phyloP scores from a whole-genome alignment of 208 protist genomes.

The Acanthamoeba pearcei region DNA sequence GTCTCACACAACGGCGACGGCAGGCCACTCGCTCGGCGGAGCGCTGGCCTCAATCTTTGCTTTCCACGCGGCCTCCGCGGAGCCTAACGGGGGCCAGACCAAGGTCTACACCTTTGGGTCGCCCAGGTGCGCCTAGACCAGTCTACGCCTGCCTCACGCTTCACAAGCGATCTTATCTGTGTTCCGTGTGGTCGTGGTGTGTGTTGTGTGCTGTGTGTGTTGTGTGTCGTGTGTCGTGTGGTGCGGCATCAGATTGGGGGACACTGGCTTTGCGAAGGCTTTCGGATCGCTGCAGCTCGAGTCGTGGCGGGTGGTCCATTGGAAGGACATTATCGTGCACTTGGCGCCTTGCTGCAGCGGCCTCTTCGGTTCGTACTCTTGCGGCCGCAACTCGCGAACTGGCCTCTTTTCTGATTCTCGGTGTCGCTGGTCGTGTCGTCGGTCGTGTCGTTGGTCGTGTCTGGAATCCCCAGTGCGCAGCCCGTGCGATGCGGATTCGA shows the following conservation, averaged over 20 bases:
- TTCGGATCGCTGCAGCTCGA: background rate
- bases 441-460: background rate
- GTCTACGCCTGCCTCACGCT: too few relatives aligned
- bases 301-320: constrained; percentile 18
- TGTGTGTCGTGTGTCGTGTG: too few relatives aligned
- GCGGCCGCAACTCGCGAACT: background rate
- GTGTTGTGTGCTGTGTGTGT: too few relatives aligned
- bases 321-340: background rate
- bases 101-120: background rate
- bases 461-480: background rate
- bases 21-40: background rate
- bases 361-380: background rate
- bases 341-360: constrained; percentile 7
- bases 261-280: background rate
- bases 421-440: background rate
- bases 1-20: too few relatives aligned
- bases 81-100: background rate
- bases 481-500: background rate
- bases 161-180: too few relatives aligned
- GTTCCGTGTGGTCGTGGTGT: too few relatives aligned
- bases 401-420: background rate
- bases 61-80: background rate
- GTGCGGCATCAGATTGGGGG: background rate
- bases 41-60: constrained; percentile 7
- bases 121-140: background rate